Percentiles rank a stretch among this genome's conserved stretches.
Evolutionary conservation across 2,329 filamentous ascomycete species (phyloP).

Genomic region (Magnaporthiopsis rhizophila): DNA sequence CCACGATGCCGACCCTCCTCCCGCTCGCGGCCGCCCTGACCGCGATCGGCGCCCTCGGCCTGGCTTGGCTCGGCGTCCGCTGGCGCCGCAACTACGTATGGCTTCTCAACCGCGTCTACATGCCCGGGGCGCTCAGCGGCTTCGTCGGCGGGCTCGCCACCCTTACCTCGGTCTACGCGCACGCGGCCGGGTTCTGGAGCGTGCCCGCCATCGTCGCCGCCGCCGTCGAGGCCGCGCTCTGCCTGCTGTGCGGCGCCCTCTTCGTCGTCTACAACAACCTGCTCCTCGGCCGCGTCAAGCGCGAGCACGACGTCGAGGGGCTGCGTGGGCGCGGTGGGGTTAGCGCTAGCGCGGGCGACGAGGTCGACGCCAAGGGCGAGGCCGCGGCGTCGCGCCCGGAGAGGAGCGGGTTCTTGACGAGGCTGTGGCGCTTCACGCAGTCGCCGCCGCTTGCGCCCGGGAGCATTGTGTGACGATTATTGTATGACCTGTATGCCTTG

Average conservation of each 20-base stretch:
- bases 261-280: constrained; percentile 24
- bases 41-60: constrained; percentile 29
- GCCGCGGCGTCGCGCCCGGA: neutral
- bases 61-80: constrained; percentile 33
- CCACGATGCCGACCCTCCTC: constrained; percentile 32
- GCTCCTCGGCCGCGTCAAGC: constrained; percentile 23
- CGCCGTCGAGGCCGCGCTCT: constrained; percentile 25
- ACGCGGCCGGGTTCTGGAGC: constrained; percentile 34
- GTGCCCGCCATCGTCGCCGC: constrained; percentile 33
- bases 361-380: constrained; percentile 5
- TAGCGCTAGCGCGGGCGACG: constrained; percentile 3
- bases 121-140: constrained; percentile 36
- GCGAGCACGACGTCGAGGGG: constrained; percentile 16
- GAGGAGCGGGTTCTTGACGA: constrained; percentile 1
- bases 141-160: constrained; percentile 41
- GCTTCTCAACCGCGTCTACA: constrained; percentile 43
- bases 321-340: neutral
- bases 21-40: constrained; percentile 27
- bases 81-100: constrained; percentile 44
- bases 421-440: constrained; percentile 6
- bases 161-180: constrained; percentile 40
- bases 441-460: constrained; percentile 15
- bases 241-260: constrained; percentile 19
- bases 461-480: constrained; percentile 18
- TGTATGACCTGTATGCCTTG: too few species aligned